Evolutionary conservation across 805 yeast genomes (phyloP).

Genomic region (Yarrowia yakushimensis): DNA sequence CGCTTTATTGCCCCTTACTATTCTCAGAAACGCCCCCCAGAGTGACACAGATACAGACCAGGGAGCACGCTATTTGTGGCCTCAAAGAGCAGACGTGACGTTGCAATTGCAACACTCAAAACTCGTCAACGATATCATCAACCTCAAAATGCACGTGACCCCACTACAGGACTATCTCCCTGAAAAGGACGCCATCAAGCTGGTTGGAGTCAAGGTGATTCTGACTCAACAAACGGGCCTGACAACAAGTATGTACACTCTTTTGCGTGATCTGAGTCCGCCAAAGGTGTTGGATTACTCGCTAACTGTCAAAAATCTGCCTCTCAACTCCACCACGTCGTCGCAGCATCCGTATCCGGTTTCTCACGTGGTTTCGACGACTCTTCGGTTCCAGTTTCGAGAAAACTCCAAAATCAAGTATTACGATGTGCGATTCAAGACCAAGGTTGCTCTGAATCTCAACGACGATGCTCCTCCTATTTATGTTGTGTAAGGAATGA

Average conservation of each 20-base stretch:
- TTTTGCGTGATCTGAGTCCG: neutral
- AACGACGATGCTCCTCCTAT: slow-evolving; percentile 17
- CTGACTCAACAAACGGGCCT: neutral
- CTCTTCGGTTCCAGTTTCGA: neutral
- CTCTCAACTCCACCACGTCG: neutral
- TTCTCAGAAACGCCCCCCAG: neutral
- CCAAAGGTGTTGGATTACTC: neutral
- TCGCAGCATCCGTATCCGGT: slow-evolving; percentile 1
- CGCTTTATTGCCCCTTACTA: neutral
- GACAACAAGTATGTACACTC: neutral
- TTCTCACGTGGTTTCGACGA: neutral
- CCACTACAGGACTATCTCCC: neutral
- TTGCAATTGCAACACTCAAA: slow-evolving; percentile 4
- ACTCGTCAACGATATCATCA: slow-evolving; percentile 14
- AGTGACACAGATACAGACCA: neutral
- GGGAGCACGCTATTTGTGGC: slow-evolving; percentile 3
- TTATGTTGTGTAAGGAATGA: neutral
- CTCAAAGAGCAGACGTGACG: slow-evolving; percentile 1
- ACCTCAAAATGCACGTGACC: neutral
- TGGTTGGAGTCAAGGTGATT: neutral
- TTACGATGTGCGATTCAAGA: neutral
- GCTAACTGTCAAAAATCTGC: neutral
- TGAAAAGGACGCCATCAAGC: neutral
- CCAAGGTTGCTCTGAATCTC: neutral
- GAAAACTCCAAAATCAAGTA: neutral